Evolutionary conservation across 1,284 basidiomycete genomes (phyloP).

Genomic region (Fomitopsis palustris): DNA sequence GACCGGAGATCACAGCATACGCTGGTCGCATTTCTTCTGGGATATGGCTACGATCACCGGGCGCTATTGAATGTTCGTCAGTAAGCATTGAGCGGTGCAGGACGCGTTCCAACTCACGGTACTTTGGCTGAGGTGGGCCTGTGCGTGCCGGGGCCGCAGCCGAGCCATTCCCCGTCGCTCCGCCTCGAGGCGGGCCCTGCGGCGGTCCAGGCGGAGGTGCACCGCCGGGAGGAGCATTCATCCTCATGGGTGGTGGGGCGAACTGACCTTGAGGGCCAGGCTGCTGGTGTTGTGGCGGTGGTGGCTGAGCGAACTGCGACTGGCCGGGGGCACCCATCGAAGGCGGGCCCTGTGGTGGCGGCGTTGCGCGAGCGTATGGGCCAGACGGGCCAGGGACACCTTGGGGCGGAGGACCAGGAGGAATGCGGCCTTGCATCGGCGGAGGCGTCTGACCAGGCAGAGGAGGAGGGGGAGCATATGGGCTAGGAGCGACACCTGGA

Average conservation of each 20-base stretch:
- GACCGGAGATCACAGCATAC: constrained; percentile 61
- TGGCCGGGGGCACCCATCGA: constrained; percentile 16
- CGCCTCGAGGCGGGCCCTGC: constrained; percentile 38
- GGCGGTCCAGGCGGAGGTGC: constrained; percentile 36
- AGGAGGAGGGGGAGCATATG: constrained; percentile 39
- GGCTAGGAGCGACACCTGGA: constrained; percentile 20
- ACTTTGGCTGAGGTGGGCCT: constrained; percentile 69
- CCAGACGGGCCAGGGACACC: constrained; percentile 25
- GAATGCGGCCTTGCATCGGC: constrained; percentile 19
- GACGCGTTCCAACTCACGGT: constrained; percentile 60
- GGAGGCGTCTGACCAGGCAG: constrained; percentile 30
- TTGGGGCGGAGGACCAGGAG: constrained; percentile 7
- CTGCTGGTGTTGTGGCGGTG: constrained; percentile 30
- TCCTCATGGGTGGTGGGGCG: constrained; percentile 21
- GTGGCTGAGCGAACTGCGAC: constrained; percentile 15
- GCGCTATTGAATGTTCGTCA: constrained; percentile 45
- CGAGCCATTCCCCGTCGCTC: constrained; percentile 34
- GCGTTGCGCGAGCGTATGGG: constrained; percentile 38
- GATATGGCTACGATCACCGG: constrained; percentile 90
- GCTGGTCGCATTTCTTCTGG: constrained; percentile 69
- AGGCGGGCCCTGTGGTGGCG: constrained; percentile 34
- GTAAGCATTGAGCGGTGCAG: neutral
- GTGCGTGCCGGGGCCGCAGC: constrained; percentile 30
- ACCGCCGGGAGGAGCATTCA: constrained; percentile 35
- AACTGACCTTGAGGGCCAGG: constrained; percentile 26